Percentiles rank a stretch among this genome's conserved stretches.
phyloP scores from a whole-genome alignment of 2,329 filamentous ascomycete species.

The Diaporthe ampelina region DNA sequence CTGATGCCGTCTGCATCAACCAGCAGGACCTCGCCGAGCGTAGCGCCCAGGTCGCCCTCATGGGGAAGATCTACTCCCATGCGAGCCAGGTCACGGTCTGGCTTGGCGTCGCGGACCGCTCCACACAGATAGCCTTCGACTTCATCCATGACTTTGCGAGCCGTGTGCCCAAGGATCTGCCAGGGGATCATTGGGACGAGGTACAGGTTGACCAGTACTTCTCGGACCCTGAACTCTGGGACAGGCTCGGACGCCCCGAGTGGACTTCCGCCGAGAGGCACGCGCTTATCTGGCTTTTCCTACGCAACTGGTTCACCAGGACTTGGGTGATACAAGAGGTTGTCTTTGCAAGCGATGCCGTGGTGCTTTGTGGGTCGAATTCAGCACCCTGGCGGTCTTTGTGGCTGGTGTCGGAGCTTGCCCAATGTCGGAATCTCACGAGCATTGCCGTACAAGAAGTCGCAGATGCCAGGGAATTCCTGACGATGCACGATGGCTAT shows the following conservation, averaged over 20 bases:
- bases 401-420: too few species aligned
- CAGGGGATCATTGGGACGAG: neutral
- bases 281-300: neutral
- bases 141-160: slow-evolving; percentile 8
- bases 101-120: neutral
- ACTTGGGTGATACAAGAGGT: neutral
- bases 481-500: too few species aligned
- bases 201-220: neutral
- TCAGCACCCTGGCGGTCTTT: too few species aligned
- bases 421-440: too few species aligned
- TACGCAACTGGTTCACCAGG: neutral
- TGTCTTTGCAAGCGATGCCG: neutral
- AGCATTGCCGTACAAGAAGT: too few species aligned
- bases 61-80: neutral
- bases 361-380: too few species aligned
- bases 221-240: neutral
- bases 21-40: slow-evolving; percentile 5
- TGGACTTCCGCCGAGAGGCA: neutral
- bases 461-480: too few species aligned
- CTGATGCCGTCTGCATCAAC: slow-evolving; percentile 12
- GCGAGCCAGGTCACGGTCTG: neutral
- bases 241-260: neutral
- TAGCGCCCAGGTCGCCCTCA: neutral
- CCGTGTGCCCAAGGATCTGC: neutral
- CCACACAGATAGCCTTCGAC: neutral